These are phyloP conservation scores for Sarocladium oryzae DNA, from an alignment of 2,329 filamentous ascomycete genomes.

Conservation along the genomic window DNA sequence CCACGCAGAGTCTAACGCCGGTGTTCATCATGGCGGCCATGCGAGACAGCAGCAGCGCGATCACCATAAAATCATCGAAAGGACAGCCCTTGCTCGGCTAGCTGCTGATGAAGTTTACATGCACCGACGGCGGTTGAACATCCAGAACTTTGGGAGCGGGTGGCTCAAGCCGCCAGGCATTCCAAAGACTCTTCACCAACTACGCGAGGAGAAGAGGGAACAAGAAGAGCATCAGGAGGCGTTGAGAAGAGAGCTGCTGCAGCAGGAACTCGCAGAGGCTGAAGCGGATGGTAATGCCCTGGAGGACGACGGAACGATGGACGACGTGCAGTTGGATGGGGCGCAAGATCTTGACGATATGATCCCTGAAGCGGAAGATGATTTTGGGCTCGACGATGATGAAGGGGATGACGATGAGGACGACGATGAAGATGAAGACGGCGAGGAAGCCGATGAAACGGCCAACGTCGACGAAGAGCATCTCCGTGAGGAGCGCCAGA, in stretches of 20 bases:
- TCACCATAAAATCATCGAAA: conserved; percentile 42
- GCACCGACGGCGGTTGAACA: conserved; percentile 69
- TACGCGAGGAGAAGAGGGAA: conserved; percentile 84
- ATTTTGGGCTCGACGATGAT: conserved; percentile 42
- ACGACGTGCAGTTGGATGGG: conserved; percentile 50
- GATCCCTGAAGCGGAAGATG: conserved; percentile 59
- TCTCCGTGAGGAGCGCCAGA: conserved; percentile 37
- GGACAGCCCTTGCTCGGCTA: conserved; percentile 61
- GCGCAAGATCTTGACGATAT: conserved; percentile 64
- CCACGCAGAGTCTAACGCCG: conserved; percentile 21
- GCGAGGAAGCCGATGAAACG: conserved; percentile 30
- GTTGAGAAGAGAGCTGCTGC: conserved; percentile 61
- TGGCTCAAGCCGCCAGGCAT: conserved; percentile 91
- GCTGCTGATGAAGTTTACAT: conserved; percentile 71
- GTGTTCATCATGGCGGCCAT: conserved; percentile 21
- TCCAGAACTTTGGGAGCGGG: conserved; percentile 77
- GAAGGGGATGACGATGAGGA: conserved; percentile 36
- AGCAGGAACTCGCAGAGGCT: conserved; percentile 68
- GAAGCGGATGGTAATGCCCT: conserved; percentile 38
- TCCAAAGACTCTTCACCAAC: conserved; percentile 80
- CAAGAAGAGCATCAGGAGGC: conserved; percentile 77
- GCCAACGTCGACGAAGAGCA: conserved; percentile 34
- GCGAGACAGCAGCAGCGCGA: conserved; percentile 32
- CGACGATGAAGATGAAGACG: conserved; percentile 31
- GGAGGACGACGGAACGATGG: conserved; percentile 41